Percentiles rank a stretch among this genome's conserved stretches.
Evolutionary conservation across 108 stramenopile genomes (phyloP).

Genomic region (Fistulifera pelliculosa): DNA sequence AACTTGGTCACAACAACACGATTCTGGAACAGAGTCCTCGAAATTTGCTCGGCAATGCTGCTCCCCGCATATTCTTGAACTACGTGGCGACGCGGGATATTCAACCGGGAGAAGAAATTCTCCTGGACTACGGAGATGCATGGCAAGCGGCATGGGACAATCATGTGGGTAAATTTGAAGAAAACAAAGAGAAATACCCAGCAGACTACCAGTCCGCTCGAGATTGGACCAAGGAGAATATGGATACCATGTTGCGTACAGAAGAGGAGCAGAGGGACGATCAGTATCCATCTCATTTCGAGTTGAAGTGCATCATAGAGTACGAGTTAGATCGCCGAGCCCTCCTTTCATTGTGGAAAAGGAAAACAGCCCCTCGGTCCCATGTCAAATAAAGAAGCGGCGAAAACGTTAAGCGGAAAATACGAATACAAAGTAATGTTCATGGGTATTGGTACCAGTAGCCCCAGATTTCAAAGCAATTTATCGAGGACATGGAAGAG

Average conservation of each 20-base stretch:
- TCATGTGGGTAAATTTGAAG: constrained; percentile 18
- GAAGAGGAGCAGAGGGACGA: constrained; percentile 12
- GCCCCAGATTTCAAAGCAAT: constrained; percentile 21
- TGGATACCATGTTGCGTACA: constrained; percentile 8
- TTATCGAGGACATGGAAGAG: too few species aligned
- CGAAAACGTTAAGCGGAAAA: too few species aligned
- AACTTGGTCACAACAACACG: constrained; percentile 20
- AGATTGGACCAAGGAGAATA: too few species aligned
- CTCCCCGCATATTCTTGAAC: constrained; percentile 18
- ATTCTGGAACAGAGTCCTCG: neutral
- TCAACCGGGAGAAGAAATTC: constrained; percentile 39
- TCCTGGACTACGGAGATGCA: constrained; percentile 44
- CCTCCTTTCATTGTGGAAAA: neutral
- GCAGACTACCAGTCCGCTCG: too few species aligned
- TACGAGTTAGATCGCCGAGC: constrained; percentile 1
- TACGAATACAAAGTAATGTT: too few species aligned
- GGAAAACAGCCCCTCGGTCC: neutral
- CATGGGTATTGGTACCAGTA: neutral
- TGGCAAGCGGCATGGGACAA: constrained; percentile 33
- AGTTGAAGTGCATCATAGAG: constrained; percentile 20
- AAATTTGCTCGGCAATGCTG: neutral
- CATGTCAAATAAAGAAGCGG: neutral
- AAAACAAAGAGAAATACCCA: too few species aligned
- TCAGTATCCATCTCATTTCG: constrained; percentile 28
- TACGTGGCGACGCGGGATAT: constrained; percentile 39